Evolutionary conservation across 129 eudicot genomes (phyloP).

Genomic region (Tagetes erecta): DNA sequence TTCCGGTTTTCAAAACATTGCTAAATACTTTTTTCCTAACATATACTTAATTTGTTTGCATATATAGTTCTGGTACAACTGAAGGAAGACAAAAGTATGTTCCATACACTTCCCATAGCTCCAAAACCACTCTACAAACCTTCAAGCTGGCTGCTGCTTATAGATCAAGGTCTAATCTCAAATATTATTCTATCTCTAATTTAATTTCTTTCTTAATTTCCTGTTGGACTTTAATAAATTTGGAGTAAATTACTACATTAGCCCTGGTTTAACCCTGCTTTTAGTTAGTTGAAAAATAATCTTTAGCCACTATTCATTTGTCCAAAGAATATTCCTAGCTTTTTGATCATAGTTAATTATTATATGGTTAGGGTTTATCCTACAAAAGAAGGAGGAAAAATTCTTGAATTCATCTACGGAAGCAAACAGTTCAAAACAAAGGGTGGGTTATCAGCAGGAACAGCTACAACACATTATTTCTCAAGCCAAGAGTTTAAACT

Average conservation of each 20-base stretch:
- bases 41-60: background rate
- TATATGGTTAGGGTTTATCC: constrained; percentile 64
- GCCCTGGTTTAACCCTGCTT: too few species aligned
- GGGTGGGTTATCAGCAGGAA: constrained; percentile 71
- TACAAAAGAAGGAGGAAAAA: constrained; percentile 63
- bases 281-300: too few species aligned
- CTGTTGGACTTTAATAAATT: too few species aligned
- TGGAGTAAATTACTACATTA: too few species aligned
- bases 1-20: too few species aligned
- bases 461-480: constrained; percentile 83
- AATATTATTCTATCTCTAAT: background rate
- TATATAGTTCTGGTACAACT: constrained; percentile 79
- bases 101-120: constrained; percentile 77
- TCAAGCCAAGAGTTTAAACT: constrained; percentile 61
- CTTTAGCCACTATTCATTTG: too few species aligned
- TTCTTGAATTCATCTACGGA: constrained; percentile 77
- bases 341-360: too few species aligned
- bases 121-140: constrained; percentile 75
- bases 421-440: constrained; percentile 72
- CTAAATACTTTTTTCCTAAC: too few species aligned
- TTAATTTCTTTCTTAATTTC: background rate
- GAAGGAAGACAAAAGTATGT: constrained; percentile 83
- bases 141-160: constrained; percentile 80
- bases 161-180: constrained; percentile 62
- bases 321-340: too few species aligned